Base-by-base conservation (phyloP, 306 rosid species). In the Ochetophila trinervis region DNA sequence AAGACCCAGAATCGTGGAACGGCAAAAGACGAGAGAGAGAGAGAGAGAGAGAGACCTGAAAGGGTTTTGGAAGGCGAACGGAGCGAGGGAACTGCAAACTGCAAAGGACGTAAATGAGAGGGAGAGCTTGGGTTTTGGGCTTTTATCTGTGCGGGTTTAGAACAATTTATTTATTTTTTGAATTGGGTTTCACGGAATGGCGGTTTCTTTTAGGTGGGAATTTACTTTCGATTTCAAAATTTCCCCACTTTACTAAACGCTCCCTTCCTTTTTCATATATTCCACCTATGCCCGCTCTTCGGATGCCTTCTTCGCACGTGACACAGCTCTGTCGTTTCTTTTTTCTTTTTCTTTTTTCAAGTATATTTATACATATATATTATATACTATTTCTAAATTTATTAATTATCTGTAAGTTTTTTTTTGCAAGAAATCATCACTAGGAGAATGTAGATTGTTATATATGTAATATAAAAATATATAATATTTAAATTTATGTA, bases 131-230 rank as follows among this genome's bases (percentile, higher is more conserved):
- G 74, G 65, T 17, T 6, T 40, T 3, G 30, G 64, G 22, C 45
- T 20, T 68, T 58, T 51, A 19, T 32, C 50, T 36, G 17, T 57
- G 10, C 5, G 34, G n/a, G 18, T 30, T 23, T 45, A 20, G n/a
- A n/a, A n/a, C n/a, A n/a, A n/a, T n/a, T n/a, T n/a, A n/a, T 32
- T 27, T 4, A 4, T 27, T 27, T 27, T 53, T 61, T 54, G 60
- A 67, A 62, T 48, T 60, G 17, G 54, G 53, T 21, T 15, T 7
- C 11, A 6, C 14, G 5, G 24, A 47, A 32, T 44, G 73, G 77
- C 77, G 80, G 71, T 56, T 60, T 52, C 0, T 74, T 74, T 74
- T 74, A 48, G 71, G 83, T 74, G 80, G 80, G 83, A 79, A 78
- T 36, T 13, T 30, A 9, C 22, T 76, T 69, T 23, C 56, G 32